A percentile compares a stretch with the other conserved stretches of the same genome.
These are phyloP conservation scores for Trifolium dubium DNA, from an alignment of 306 rosid genomes.

Conservation along the genomic window DNA sequence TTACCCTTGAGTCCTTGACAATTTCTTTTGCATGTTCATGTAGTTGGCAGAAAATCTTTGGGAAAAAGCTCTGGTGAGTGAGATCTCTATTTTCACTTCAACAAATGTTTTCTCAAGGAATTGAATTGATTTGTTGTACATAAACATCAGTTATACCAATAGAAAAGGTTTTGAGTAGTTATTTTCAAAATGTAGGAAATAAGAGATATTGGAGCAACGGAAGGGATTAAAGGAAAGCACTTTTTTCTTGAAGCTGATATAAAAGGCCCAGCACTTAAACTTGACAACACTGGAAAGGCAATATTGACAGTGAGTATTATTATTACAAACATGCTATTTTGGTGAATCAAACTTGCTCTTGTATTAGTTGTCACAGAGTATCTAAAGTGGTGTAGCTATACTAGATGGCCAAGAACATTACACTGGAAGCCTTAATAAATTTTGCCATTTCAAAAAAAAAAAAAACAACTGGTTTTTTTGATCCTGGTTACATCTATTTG, in stretches of 20 bases:
- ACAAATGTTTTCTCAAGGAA: conserved; percentile 7
- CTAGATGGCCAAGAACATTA: too few relatives aligned
- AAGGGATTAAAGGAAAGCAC: conserved; percentile 76
- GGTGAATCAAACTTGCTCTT: conserved; percentile 12
- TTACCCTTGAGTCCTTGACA: conserved; percentile 51
- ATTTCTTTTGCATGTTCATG: conserved; percentile 40
- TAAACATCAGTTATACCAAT: conserved; percentile 9
- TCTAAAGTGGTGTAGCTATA: too few relatives aligned
- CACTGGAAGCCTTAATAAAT: too few relatives aligned
- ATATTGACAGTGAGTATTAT: conserved; percentile 69
- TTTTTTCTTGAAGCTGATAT: conserved; percentile 86
- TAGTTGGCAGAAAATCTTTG: conserved; percentile 81
- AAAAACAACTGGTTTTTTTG: too few relatives aligned
- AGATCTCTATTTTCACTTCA: conserved; percentile 18
- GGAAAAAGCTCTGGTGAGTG: conserved; percentile 89
- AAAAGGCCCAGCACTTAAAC: conserved; percentile 85
- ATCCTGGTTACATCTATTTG: neutral
- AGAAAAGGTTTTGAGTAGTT: conserved; percentile 34
- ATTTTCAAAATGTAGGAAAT: conserved; percentile 62
- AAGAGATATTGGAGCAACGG: conserved; percentile 79
- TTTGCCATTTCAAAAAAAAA: too few relatives aligned
- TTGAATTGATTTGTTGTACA: conserved; percentile 5
- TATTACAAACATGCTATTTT: conserved; percentile 20
- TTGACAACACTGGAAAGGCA: conserved; percentile 90
- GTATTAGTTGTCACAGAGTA: conserved; percentile 1